Base-by-base conservation (phyloP, 371 early-diverging fungal genomes). In the Zychaea mexicana region DNA sequence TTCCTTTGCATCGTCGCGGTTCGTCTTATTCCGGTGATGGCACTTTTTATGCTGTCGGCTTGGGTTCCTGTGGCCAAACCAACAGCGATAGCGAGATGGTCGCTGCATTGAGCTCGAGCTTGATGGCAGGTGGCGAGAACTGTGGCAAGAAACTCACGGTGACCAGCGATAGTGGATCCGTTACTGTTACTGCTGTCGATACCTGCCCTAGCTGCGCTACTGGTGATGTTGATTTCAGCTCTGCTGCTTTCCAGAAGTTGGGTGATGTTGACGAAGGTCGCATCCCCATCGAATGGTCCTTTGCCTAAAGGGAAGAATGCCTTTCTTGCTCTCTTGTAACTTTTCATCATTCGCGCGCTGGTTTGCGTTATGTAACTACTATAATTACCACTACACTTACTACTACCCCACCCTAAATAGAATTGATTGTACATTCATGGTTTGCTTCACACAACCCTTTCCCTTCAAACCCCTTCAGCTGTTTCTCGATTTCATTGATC, bases 141-240 rank as follows among this genome's bases (percentile, higher is more conserved):
- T 88, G 88, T 54, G 83, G 84, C 31, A 72, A 78, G 62, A 15
- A 38, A 9, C 71, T 81, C 27, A 76, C 52, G 1, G 57, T 76
- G 9, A 72, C 61, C 9, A 74, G 73, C n/a, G 68, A 69, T 1
- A 57, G 55, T 36, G 76, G 77, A 9, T 61, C 66, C 5, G 81
- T 84, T 27, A 74, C 71, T n/a, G 83, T 77, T 26, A 78, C 26
- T 0, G 71, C 83, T n/a, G 76, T 82, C 22, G 87, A 87, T 62
- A 79, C 80, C 2, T 87, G 87, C 55, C 84, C 83, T 5, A 61
- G 52, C 1, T 87, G 87, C 62, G 33, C 21, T 3, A 15, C 32
- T 10, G 81, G 79, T 3, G 68, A 65, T 66, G 30, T 87, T n/a
- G 86, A 82, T 54, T 57, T 84, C 19, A 72, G 73, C 13, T 77